Conservation (phyloP, 2,329 filamentous ascomycete species). For the Colletotrichum karsti region DNA sequence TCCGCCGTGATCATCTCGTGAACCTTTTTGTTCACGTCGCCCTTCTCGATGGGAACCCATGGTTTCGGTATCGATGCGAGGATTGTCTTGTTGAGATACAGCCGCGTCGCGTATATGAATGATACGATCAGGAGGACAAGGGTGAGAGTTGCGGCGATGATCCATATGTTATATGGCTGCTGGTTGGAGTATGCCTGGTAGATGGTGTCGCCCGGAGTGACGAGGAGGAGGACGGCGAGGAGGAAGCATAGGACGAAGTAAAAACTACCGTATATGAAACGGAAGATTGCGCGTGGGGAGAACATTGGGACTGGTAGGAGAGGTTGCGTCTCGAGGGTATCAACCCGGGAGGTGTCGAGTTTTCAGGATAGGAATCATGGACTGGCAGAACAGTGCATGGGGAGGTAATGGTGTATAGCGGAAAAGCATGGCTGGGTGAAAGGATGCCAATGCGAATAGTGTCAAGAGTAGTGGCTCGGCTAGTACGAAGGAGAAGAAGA, state of each 20-base stretch:
- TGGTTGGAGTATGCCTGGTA: slow-evolving; percentile 74
- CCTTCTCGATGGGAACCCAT: slow-evolving; percentile 87
- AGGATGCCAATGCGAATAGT: slow-evolving; percentile 1
- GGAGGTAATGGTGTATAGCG: slow-evolving; percentile 33
- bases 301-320: slow-evolving; percentile 41
- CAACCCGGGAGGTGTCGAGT: slow-evolving; percentile 31
- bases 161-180: slow-evolving; percentile 83
- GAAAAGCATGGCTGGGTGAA: slow-evolving; percentile 30
- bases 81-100: slow-evolving; percentile 85
- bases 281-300: slow-evolving; percentile 67
- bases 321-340: slow-evolving; percentile 19
- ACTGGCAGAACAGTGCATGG: slow-evolving; percentile 27
- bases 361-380: slow-evolving; percentile 22
- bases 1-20: slow-evolving; percentile 78
- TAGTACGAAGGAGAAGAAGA: background rate
- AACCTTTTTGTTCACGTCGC: slow-evolving; percentile 80
- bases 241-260: slow-evolving; percentile 82
- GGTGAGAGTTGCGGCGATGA: slow-evolving; percentile 80
- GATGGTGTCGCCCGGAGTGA: slow-evolving; percentile 84
- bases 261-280: slow-evolving; percentile 81
- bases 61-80: slow-evolving; percentile 85
- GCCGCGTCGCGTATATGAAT: slow-evolving; percentile 82
- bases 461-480: background rate
- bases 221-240: slow-evolving; percentile 76
- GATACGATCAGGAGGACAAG: slow-evolving; percentile 74